Evolutionary conservation across 2,329 filamentous ascomycete species (phyloP).

Genomic region (Leptographium lundbergii): DNA sequence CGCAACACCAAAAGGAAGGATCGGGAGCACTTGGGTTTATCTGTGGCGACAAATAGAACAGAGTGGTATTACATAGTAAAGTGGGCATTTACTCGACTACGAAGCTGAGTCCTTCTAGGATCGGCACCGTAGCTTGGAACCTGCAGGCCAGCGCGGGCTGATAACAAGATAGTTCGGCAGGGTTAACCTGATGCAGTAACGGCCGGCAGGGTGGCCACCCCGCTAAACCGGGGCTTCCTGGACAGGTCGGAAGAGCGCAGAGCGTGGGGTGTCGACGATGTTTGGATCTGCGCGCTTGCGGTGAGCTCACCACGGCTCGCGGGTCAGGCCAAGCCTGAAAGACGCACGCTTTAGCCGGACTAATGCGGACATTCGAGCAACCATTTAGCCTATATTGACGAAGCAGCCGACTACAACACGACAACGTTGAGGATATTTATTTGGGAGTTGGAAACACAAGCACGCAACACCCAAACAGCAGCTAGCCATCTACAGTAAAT

Average conservation of each 20-base stretch:
- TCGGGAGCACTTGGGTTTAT: not conserved
- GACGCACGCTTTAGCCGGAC: not conserved
- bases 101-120: too few species aligned
- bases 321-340: not conserved
- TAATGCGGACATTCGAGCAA: not conserved
- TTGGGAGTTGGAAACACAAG: not conserved
- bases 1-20: not conserved
- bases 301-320: not conserved
- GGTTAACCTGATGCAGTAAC: not conserved
- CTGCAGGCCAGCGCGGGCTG: too few species aligned
- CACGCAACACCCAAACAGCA: not conserved
- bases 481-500: not conserved
- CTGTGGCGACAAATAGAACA: not conserved
- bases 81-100: not conserved
- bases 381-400: not conserved
- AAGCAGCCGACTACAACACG: not conserved
- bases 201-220: not conserved
- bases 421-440: not conserved
- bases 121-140: too few species aligned
- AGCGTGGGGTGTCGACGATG: not conserved
- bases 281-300: not conserved
- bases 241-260: not conserved
- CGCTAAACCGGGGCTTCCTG: not conserved
- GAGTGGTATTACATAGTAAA: not conserved
- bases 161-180: too few species aligned